Evolutionary conservation across 2,329 filamentous ascomycete genomes (phyloP), one percentile per base, ranked within the genome.

Genomic region (Alternaria infectoria): DNA sequence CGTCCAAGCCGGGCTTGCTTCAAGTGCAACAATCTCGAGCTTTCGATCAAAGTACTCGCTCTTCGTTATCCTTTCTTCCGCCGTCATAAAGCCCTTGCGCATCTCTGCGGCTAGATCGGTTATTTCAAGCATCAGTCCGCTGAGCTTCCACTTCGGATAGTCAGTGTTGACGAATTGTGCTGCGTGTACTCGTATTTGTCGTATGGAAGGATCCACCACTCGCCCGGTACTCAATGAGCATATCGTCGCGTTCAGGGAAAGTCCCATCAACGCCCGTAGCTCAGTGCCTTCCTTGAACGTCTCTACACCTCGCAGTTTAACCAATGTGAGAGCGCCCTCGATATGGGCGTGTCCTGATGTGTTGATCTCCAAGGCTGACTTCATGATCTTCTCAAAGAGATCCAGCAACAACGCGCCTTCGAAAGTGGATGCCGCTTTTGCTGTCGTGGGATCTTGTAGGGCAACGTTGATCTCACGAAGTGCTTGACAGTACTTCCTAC

Each of bases 61-160:
- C 55, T 45, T 66, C 15, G 21, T 25, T 6, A 74, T 58, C 25
- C 59, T 57, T 25, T 75, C 69, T 43, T 60, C 52, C 30, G 57
- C 8, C 17, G 66, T 58, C 9, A 76, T 36, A 9, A 12, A 36
- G 15, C 61, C 65, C 13, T 47, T 59, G 3, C 57, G 63, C 8
- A 72, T 68, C 5, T 66, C 65, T 12, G 67, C 61, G 6, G 66
- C 65, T 3, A 79, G 64, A 36, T 72, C 64, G 3, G 73, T 69
- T 40, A 72, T 68, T 21, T 77, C 65, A 9, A 79, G 60, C n/a
- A 71, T 69, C 15, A 79, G 50, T 0, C 70, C 71, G 8, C 67
- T 74, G 0, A 78, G 54, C 50, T 56, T 69, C 74, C 75, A 80
- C 58, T 78, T 79, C 0, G 75, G 76, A 60, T 77, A 69, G 3